Base-by-base conservation (phyloP, 305 asterid species). In the Nicotiana rustica region DNA sequence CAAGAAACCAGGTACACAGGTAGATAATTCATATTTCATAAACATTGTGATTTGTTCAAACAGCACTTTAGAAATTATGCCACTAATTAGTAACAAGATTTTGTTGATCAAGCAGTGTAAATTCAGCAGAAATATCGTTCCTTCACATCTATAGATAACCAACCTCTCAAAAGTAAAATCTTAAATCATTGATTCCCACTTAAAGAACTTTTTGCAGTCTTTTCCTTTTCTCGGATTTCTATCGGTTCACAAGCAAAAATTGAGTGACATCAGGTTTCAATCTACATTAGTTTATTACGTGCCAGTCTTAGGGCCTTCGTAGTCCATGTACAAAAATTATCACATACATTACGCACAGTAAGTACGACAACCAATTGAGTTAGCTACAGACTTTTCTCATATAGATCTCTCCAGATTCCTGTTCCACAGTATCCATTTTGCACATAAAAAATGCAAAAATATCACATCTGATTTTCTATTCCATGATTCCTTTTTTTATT, bases 31-130 rank as follows among this genome's bases (percentile, higher is more conserved):
- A 65, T 65, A 73, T 14, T 49, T 21, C 15, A 49, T 73, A 49
- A 25, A 49, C 64, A 73, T 73, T 52, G 79, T 73, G 49, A 47
- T 73, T 73, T 73, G 62, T 14, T 73, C 79, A 49, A 49, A 55
- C 41, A 6, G 8, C 41, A 73, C 79, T 73, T 49, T 0, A 49
- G 21, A 25, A 73, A 25, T 49, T 49, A 49, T 25, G 60, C 2
- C 61, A 14, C 2, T 21, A 19, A 70, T 41, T 71, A 47, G 61
- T 19, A 73, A 49, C 78, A 71, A 47, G 18, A 47, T 73, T 73
- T 71, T 73, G 14, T 49, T 49, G 79, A 73, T 73, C 61, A 47
- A 47, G 79, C 62, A 21, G 52, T 31, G 1, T 18, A 25, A 44
- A 73, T 73, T 0, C 79, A 73, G 41, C 64, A 73, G 79, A 14